Base-by-base conservation (phyloP, 441 rosid genomes). In the Jatropha multifida region DNA sequence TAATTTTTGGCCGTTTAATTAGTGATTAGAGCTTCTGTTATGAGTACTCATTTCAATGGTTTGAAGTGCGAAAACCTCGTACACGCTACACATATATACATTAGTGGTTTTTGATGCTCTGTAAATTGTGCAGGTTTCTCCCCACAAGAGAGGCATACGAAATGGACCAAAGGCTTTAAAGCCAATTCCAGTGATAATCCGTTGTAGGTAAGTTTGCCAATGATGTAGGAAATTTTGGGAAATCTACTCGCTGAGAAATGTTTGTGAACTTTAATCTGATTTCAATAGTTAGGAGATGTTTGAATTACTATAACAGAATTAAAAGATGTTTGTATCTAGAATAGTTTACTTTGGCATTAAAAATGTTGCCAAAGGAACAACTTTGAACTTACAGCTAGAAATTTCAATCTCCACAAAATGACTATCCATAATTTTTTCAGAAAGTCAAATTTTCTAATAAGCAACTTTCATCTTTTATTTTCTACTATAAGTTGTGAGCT, bases 141-240 rank as follows among this genome's bases (percentile, higher is more conserved):
- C 78, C 63, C 91, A 87, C 79, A 92, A 88, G 86, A 89, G 87
- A 87, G 97, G 97, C 66, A 92, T 92, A 65, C 84, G 97, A 82
- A 95, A 93, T 79, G 96, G 98, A 7, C 97, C 97, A 6, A 95
- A 86, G 83, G 95, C 94, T 77, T 88, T 90, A 83, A 95, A 93
- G 77, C 97, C 97, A 23, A 55, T 62, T 73, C 98, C 96, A 4
- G 96, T 95, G 17, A 93, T 92, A 68, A 76, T 95, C 73, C 90
- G 94, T 54, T 89, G 98, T 94, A 89, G 80, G 97, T 92, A 81
- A 83, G 85, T 37, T 42, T 68, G n/a, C 18, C 9, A 9, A 32
- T 17, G 40, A 17, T 75, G 15, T 32, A 13, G 18, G 23, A 18
- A 71, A 23, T 58, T 23, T 15, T 44, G 23, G 59, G 51, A 46